Conservation (phyloP, 805 yeast genomes). For the Isabelozyma rhagii region DNA sequence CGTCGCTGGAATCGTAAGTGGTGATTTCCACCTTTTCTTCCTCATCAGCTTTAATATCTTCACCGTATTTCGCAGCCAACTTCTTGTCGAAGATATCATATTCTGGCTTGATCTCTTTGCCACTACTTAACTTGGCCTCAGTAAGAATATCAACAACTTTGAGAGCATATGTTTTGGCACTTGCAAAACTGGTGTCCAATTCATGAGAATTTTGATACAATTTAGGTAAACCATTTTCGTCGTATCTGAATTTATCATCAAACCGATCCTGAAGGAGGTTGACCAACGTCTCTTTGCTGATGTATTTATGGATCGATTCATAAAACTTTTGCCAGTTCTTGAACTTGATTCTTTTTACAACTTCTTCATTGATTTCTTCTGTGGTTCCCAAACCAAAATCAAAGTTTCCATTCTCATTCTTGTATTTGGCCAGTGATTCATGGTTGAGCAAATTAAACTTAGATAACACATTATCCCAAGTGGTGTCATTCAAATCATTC, state of each 20-base stretch:
- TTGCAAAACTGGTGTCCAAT: slow-evolving; percentile 60
- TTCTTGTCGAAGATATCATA: slow-evolving; percentile 37
- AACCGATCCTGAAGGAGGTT: slow-evolving; percentile 71
- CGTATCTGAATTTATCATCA: slow-evolving; percentile 81
- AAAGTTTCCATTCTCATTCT: slow-evolving; percentile 21
- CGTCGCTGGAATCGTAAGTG: slow-evolving; percentile 14
- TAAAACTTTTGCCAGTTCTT: slow-evolving; percentile 67
- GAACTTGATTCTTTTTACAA: slow-evolving; percentile 43
- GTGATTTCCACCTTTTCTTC: slow-evolving; percentile 19
- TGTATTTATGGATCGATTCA: slow-evolving; percentile 54
- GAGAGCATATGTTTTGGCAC: slow-evolving; percentile 59
- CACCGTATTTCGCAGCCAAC: slow-evolving; percentile 16
- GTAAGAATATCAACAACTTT: slow-evolving; percentile 58
- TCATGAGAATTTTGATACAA: slow-evolving; percentile 75
- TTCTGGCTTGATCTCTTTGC: slow-evolving; percentile 59
- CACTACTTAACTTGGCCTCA: slow-evolving; percentile 50
- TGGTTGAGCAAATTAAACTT: slow-evolving; percentile 32
- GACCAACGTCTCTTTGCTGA: slow-evolving; percentile 64
- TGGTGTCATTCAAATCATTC: slow-evolving; percentile 44
- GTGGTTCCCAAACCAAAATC: slow-evolving; percentile 69
- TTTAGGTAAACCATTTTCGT: slow-evolving; percentile 75
- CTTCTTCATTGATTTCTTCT: slow-evolving; percentile 36
- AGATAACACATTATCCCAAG: slow-evolving; percentile 60
- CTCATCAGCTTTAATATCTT: slow-evolving; percentile 1
- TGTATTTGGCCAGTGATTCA: slow-evolving; percentile 6